Base-by-base conservation (phyloP, 805 yeast genomes). In the Blastobotrys attinorum region DNA sequence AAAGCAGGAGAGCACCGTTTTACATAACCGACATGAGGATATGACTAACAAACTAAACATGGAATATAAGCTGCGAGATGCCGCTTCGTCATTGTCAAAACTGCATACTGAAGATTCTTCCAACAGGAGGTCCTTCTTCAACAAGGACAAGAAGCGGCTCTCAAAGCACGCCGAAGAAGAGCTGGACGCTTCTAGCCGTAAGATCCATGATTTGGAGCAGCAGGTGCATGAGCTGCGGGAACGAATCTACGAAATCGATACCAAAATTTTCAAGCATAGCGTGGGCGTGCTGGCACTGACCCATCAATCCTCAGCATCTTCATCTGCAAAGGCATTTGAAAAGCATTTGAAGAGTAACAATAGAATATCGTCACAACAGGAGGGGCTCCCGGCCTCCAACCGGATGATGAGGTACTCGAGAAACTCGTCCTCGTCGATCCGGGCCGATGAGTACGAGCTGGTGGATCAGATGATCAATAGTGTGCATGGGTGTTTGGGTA, bases 151-250 rank as follows among this genome's bases (percentile, higher is more conserved):
- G 38, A 53, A 46, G 31, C 43, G 58, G 27, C 44, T 51, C 22
- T 52, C 55, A 13, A 44, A 43, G 21, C 56, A 54, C 17, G 56
- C 57, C 11, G 51, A 45, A 13, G 57, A 54, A 11, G 60, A 55
- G 40, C 23, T 48, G 17, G 55, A 52, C n/a, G 39, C 44, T 13
- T 43, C 55, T 4, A 47, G 43, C 32, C 46, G 51, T 21, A 45
- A 43, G 22, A 42, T 54, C 22, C 44, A 23, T 13, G 23, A 20
- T 4, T 37, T 52, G n/a, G 49, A 52, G 31, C 33, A 29, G 6
- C 54, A 54, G 27, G 21, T 47, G 27, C 37, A 38, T 7, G 37
- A 37, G 3, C 41, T 52, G 8, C 22, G 37, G n/a, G 45, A 46
- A 10, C 42, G 51, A 13, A 38, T 44, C 22, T 39, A 22, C 22